Percentiles rank a stretch among this genome's conserved stretches.
These are phyloP conservation scores for Clitoria ternatea DNA, from an alignment of 306 rosid species.

Conservation along the genomic window DNA sequence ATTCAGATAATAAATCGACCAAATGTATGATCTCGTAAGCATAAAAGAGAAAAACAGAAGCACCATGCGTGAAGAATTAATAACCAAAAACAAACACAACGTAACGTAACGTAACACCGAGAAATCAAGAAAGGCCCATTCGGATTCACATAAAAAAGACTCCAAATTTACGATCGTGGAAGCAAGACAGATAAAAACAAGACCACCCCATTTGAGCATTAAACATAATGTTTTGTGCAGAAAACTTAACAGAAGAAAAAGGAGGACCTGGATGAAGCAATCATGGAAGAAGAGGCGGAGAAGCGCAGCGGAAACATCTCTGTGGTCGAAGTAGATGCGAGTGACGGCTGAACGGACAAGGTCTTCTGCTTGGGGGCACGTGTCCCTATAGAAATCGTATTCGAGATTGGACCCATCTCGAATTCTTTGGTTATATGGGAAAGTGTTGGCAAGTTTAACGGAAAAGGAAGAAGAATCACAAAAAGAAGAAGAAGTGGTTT, in stretches of 20 bases:
- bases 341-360: conserved; percentile 47
- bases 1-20: background rate
- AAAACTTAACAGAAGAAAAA: background rate
- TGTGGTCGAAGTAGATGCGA: conserved; percentile 42
- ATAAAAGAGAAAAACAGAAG: background rate
- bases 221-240: background rate
- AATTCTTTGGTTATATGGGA: conserved; percentile 3
- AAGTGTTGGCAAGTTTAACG: conserved; percentile 8
- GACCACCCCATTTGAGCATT: background rate
- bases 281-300: conserved; percentile 90
- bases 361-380: conserved; percentile 67
- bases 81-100: background rate
- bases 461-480: conserved; percentile 10
- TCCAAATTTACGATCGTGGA: background rate
- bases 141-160: background rate
- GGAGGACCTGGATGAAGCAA: conserved; percentile 69
- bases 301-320: conserved; percentile 54
- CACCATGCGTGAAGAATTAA: too few relatives aligned
- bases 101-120: background rate
- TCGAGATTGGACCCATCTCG: conserved; percentile 33
- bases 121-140: background rate
- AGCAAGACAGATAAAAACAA: background rate
- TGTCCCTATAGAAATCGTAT: conserved; percentile 52
- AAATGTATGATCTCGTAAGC: background rate
- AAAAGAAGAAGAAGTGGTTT: background rate